Percentiles rank a stretch among this genome's conserved stretches.
Evolutionary conservation across 805 yeast genomes (phyloP).

Genomic region (Yarrowia deformans): DNA sequence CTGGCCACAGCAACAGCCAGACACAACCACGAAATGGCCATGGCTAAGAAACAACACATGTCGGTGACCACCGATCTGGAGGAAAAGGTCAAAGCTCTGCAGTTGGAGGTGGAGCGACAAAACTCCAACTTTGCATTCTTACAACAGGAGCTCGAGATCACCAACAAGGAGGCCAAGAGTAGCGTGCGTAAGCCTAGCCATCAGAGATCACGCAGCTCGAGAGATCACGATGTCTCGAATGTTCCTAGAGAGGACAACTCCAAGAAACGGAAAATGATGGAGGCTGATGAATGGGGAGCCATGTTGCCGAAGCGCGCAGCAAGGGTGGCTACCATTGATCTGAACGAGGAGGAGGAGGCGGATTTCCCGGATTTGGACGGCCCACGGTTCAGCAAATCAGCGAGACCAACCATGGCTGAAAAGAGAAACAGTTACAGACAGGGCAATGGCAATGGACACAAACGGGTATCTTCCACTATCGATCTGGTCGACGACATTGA

Average conservation of each 20-base stretch:
- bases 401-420: slow-evolving; percentile 10
- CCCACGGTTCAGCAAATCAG: neutral
- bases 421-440: neutral
- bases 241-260: neutral
- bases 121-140: slow-evolving; percentile 20
- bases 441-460: neutral
- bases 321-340: neutral
- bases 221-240: neutral
- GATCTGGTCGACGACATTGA: slow-evolving; percentile 8
- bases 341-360: slow-evolving; percentile 7
- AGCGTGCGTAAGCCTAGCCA: neutral
- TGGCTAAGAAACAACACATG: slow-evolving; percentile 12
- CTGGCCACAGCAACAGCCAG: slow-evolving; percentile 3
- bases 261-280: slow-evolving; percentile 1
- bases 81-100: slow-evolving; percentile 13
- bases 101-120: slow-evolving; percentile 16
- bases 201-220: neutral
- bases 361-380: slow-evolving; percentile 29
- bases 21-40: slow-evolving; percentile 22
- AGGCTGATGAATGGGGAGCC: slow-evolving; percentile 28
- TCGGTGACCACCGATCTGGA: neutral
- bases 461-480: neutral
- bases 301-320: slow-evolving; percentile 24
- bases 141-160: slow-evolving; percentile 25
- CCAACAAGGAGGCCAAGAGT: slow-evolving; percentile 1